These are phyloP conservation scores for Myxozyma sirexii DNA, from an alignment of 805 yeast genomes.

Conservation along the genomic window DNA sequence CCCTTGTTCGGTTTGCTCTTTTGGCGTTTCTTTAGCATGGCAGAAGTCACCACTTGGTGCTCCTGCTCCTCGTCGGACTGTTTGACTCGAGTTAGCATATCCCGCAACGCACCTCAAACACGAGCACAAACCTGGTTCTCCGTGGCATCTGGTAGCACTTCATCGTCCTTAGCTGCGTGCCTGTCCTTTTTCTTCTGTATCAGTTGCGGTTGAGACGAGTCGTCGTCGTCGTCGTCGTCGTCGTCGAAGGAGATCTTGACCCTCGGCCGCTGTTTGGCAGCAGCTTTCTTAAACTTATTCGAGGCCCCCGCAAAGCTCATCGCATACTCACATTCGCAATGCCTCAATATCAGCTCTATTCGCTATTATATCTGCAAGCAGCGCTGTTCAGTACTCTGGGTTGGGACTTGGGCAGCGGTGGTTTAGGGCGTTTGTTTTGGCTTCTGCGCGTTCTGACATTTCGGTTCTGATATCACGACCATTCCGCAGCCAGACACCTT, in stretches of 20 bases:
- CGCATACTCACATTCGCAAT: not conserved
- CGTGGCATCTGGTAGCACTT: not conserved
- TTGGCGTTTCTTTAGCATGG: constrained; percentile 17
- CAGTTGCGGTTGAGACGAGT: not conserved
- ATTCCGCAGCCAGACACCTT: not conserved
- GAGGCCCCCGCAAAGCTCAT: constrained; percentile 17
- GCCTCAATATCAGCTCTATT: no score
- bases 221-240: constrained; percentile 16
- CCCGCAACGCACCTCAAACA: not conserved
- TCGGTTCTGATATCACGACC: not conserved
- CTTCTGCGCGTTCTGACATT: not conserved
- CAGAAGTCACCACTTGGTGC: constrained; percentile 18
- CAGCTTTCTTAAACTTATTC: constrained; percentile 18
- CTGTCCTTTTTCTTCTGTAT: not conserved
- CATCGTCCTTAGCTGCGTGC: not conserved
- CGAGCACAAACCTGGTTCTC: not conserved
- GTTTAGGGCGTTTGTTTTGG: not conserved
- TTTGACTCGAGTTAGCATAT: not conserved
- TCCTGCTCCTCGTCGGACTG: constrained; percentile 10
- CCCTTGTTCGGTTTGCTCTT: constrained; percentile 3
- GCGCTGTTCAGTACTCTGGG: no score
- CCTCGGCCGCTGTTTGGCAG: constrained; percentile 19
- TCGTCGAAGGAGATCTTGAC: constrained; percentile 18
- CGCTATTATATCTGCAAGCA: no score
- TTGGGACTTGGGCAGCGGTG: constrained; percentile 6